A percentile compares a stretch with the other conserved stretches of the same genome.
Evolutionary conservation across 2,329 filamentous ascomycete genomes (phyloP).

Genomic region (Botrytis aclada): DNA sequence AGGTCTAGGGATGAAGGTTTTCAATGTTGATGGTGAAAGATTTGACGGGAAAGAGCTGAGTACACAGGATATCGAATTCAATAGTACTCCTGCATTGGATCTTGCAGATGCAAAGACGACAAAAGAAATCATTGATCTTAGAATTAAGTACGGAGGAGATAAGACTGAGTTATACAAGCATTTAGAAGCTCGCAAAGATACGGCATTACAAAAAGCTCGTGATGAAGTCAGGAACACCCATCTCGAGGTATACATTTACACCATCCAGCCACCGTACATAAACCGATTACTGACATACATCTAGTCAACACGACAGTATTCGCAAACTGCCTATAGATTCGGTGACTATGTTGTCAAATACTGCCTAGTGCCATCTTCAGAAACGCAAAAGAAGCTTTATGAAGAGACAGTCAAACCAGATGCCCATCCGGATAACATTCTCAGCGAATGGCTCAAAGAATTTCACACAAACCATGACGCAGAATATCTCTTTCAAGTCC

Average conservation of each 20-base stretch:
- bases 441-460: slow-evolving; percentile 42
- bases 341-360: slow-evolving; percentile 49
- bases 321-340: slow-evolving; percentile 48
- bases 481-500: slow-evolving; percentile 46
- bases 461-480: slow-evolving; percentile 43
- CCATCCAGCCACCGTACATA: neutral
- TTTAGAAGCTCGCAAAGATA: slow-evolving; percentile 41
- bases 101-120: slow-evolving; percentile 46
- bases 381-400: slow-evolving; percentile 42
- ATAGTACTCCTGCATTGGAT: slow-evolving; percentile 47
- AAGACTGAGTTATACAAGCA: slow-evolving; percentile 43
- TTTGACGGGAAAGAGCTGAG: slow-evolving; percentile 40
- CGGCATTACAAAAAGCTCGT: slow-evolving; percentile 41
- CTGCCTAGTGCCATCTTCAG: slow-evolving; percentile 43
- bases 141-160: slow-evolving; percentile 41
- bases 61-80: slow-evolving; percentile 47
- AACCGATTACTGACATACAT: slow-evolving; percentile 36
- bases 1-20: slow-evolving; percentile 49
- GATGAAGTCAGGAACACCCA: slow-evolving; percentile 40
- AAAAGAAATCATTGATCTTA: slow-evolving; percentile 44
- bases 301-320: slow-evolving; percentile 42
- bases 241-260: neutral
- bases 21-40: slow-evolving; percentile 45
- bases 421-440: slow-evolving; percentile 38
- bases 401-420: slow-evolving; percentile 41